These are phyloP conservation scores for Saturnispora galanensis DNA, from an alignment of 805 yeast genomes.

Conservation along the genomic window DNA sequence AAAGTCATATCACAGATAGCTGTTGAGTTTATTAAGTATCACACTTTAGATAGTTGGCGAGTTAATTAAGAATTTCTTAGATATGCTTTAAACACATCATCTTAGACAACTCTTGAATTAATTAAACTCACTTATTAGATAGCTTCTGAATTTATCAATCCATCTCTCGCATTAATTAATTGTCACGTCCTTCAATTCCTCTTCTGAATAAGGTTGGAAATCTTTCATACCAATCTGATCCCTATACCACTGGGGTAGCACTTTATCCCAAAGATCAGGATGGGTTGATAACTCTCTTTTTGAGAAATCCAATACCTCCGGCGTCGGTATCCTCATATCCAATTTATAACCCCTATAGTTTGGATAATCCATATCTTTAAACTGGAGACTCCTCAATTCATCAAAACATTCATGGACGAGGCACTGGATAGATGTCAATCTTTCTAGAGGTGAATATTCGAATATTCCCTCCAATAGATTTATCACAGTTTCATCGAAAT, in stretches of 20 bases:
- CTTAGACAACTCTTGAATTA: no score
- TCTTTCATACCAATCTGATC: conserved; percentile 23
- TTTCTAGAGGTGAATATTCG: conserved; percentile 58
- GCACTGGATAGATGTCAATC: conserved; percentile 51
- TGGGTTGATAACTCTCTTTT: conserved; percentile 40
- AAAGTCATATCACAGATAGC: no score
- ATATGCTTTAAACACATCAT: no score
- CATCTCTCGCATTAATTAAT: conserved; percentile 11
- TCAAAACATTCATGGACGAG: conserved; percentile 46
- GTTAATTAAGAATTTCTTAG: no score
- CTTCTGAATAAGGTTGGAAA: conserved; percentile 32
- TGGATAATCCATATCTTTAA: conserved; percentile 17
- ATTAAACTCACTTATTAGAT: no score
- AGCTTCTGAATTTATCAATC: no score
- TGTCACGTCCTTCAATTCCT: conserved; percentile 27
- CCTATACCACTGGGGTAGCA: conserved; percentile 35
- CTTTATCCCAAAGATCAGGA: conserved; percentile 29
- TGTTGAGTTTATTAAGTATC: no score
- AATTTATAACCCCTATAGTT: conserved; percentile 34
- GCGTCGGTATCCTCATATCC: conserved; percentile 27
- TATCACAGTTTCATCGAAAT: conserved; percentile 42
- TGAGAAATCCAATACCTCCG: conserved; percentile 43
- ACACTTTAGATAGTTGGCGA: no score
- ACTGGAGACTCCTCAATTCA: conserved; percentile 32
- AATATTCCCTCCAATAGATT: conserved; percentile 46